Evolutionary conservation across 495 filamentous ascomycete genomes (phyloP), one percentile per base, ranked within the genome.

Genomic region (Penicillium macrosclerotiorum): DNA sequence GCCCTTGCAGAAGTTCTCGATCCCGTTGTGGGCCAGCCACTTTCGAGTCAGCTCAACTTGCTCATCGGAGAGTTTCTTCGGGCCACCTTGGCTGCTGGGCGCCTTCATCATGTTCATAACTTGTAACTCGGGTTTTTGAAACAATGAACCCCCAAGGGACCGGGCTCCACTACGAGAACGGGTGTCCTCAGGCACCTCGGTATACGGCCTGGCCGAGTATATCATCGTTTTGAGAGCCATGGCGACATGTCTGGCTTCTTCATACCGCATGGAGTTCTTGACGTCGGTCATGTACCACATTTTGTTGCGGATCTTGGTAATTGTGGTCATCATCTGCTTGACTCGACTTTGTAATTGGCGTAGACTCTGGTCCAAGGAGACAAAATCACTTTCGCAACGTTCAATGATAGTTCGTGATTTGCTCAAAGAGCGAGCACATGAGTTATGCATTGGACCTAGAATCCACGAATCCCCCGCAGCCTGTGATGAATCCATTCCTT

Each of bases 261-360:
- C 92, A 57, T 96, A 98, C 2, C 81, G 78, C 31, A 81, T 88
- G 13, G 92, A 96, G 57, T 95, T 92, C 43, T 86, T 84, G 32
- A 97, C 93, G 64, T 97, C 93, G 5, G 91, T 95, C 52, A 93
- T 88, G 63, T 95, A 98, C 93, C 93, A 98, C 89, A 96, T 95
- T 74, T 97, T 97, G 64, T 94, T 86, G 31, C 93, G 78, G 1
- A 74, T 59, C 35, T 66, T 69, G 34, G 59, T 49, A 27, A 73
- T 53, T 2, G 65, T 65, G 24, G 51, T 30, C 55, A 71, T 62
- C 37, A 67, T 52, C 1, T 60, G 57, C 39, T 67, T 69, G 12
- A 68, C 56, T 2, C 59, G 60, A 12, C 45, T 62, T 39, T 70
- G 65, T n/a, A 75, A 53, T 20, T 61, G 60, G 26, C 58, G 62